Conservation (phyloP, 2,329 filamentous ascomycete species). For the Microdochium paspali region DNA sequence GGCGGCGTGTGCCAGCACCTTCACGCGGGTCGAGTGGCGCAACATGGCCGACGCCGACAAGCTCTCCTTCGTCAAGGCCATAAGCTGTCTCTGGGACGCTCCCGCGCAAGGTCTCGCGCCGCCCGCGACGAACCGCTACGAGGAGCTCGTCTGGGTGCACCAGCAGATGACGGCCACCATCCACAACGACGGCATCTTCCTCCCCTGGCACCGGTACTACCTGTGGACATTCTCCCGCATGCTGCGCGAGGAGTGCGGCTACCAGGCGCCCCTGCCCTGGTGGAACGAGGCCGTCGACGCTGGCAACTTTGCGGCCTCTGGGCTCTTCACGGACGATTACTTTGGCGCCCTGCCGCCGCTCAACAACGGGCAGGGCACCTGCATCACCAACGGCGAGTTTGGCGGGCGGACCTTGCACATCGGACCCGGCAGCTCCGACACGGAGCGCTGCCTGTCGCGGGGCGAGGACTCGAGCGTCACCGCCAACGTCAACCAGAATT, state of each 20-base stretch:
- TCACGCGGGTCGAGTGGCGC: constrained; percentile 20
- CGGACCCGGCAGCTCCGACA: constrained; percentile 15
- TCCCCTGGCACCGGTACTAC: constrained; percentile 30
- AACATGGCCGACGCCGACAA: constrained; percentile 18
- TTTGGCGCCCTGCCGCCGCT: constrained; percentile 16
- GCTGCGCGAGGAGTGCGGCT: constrained; percentile 27
- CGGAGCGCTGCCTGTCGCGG: constrained; percentile 21
- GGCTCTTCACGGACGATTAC: constrained; percentile 18
- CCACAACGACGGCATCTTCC: constrained; percentile 23
- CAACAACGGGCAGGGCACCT: constrained; percentile 17
- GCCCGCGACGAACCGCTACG: constrained; percentile 20
- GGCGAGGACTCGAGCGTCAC: constrained; percentile 21
- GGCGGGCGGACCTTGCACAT: constrained; percentile 16
- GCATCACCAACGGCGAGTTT: constrained; percentile 21
- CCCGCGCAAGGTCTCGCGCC: constrained; percentile 16
- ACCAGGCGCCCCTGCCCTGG: constrained; percentile 24
- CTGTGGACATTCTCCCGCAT: constrained; percentile 23
- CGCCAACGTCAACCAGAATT: constrained; percentile 16
- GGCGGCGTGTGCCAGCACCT: constrained; percentile 14
- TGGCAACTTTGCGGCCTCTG: constrained; percentile 18
- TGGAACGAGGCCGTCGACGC: constrained; percentile 28
- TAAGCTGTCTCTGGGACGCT: constrained; percentile 22
- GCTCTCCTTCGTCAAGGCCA: constrained; percentile 19
- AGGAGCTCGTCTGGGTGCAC: constrained; percentile 27
- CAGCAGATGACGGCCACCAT: constrained; percentile 20